Conservation (phyloP, 2,329 filamentous ascomycete species). For the Fusarium sp. region DNA sequence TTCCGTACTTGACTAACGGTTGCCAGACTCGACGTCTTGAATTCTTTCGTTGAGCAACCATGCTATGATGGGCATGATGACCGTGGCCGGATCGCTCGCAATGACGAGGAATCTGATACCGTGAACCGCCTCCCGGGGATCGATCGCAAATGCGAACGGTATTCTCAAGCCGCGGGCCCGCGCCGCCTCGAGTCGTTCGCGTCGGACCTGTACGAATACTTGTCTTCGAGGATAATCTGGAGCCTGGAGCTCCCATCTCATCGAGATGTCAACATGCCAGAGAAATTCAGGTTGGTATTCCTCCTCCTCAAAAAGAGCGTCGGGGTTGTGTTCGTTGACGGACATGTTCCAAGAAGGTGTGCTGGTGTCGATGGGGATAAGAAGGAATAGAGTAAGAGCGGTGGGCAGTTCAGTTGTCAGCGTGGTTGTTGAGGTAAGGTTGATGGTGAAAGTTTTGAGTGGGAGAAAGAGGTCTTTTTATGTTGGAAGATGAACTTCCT, state of each 20-base stretch:
- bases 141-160: neutral
- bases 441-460: neutral
- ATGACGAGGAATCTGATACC: neutral
- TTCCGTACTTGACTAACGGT: neutral
- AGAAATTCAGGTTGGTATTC: neutral
- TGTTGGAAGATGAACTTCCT: neutral
- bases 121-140: neutral
- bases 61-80: neutral
- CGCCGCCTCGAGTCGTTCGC: neutral
- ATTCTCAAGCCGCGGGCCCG: neutral
- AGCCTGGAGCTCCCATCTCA: neutral
- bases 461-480: neutral
- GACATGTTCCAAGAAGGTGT: neutral
- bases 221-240: neutral
- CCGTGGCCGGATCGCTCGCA: neutral
- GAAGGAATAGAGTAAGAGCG: neutral
- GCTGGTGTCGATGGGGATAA: neutral
- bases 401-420: neutral
- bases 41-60: neutral
- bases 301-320: neutral
- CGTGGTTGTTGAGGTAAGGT: neutral
- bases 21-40: neutral
- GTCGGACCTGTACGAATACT: accelerated
- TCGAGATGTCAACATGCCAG: neutral
- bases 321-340: no score